Conservation (phyloP, 805 yeast species). For the Zygotorulaspora sp. region DNA sequence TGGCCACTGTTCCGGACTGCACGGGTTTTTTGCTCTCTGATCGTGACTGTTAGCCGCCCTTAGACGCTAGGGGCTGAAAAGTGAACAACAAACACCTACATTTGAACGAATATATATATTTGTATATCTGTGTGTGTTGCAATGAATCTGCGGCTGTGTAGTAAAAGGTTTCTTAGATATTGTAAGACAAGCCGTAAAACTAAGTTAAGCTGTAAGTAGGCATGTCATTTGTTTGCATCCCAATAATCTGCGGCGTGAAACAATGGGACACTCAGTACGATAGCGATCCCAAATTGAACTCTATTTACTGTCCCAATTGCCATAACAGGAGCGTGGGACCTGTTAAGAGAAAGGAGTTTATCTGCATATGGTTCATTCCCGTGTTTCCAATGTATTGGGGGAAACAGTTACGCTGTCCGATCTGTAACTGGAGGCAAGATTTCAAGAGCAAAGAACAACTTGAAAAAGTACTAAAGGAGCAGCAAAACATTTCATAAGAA, state of each 20-base stretch:
- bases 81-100: too few relatives aligned
- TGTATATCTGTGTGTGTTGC: too few relatives aligned
- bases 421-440: slow-evolving; percentile 48
- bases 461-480: slow-evolving; percentile 26
- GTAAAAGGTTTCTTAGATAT: too few relatives aligned
- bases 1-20: too few relatives aligned
- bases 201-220: too few relatives aligned
- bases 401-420: slow-evolving; percentile 47
- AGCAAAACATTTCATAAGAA: slow-evolving; percentile 6
- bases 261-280: slow-evolving; percentile 33
- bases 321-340: slow-evolving; percentile 53
- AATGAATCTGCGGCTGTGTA: too few relatives aligned
- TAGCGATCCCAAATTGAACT: slow-evolving; percentile 24
- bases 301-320: slow-evolving; percentile 51
- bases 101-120: too few relatives aligned
- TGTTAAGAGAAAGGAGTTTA: slow-evolving; percentile 48
- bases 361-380: slow-evolving; percentile 52
- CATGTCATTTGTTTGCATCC: slow-evolving; percentile 27
- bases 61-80: too few relatives aligned
- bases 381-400: slow-evolving; percentile 50
- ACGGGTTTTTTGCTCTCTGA: too few relatives aligned
- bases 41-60: too few relatives aligned
- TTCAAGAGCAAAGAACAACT: slow-evolving; percentile 32
- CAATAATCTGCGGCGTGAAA: slow-evolving; percentile 36
- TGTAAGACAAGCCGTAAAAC: too few relatives aligned